Evolutionary conservation across 1,139 yeast species (phyloP), one percentile per base, ranked within the genome.

Genomic region (Diutina neorugosa): DNA sequence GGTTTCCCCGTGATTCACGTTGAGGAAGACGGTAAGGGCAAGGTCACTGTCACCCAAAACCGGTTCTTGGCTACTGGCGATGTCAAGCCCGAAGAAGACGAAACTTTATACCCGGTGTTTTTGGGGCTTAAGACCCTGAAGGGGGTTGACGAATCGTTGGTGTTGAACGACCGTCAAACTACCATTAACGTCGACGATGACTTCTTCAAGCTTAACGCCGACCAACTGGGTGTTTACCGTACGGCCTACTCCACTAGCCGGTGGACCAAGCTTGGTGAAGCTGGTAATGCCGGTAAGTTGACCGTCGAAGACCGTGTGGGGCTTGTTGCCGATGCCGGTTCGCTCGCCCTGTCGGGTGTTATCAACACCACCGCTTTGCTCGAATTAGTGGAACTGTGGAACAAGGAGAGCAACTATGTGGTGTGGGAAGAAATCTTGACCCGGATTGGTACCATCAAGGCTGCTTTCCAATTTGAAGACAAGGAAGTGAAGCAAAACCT

Each of bases 241-340:
- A 86, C 94, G 52, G 78, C 86, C 37, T 89, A 90, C 68, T 74
- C 86, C 12, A 76, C 84, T 43, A 82, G 79, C 54, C 85, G 96
- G 66, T 81, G 94, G 82, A 67, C 73, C 53, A 83, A 82, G 68
- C 78, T 89, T 60, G 89, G 93, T 55, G 67, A 77, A 59, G 89
- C 88, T 53, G 90, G 89, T 55, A 72, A 71, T 44, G 73, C 74
- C 19, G 86, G 88, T 34, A 71, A 79, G 59, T 76, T 88, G 59
- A 77, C 91, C 7, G 88, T 84, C 52, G 91, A 86, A 65, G 96
- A 88, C 66, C 82, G 94, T 67, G 85, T 86, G 55, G 95, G 95
- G 54, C 78, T 88, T 59, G 87, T 88, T 52, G 89, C 94, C 25
- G 96, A 88, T 70, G 86, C 88, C 25, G 82, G 79, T 53, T 79